A percentile compares a stretch with the other conserved stretches of the same genome.
Evolutionary conservation across 192 early-diverging fungal species (phyloP).

Genomic region (Coemansia sp.): DNA sequence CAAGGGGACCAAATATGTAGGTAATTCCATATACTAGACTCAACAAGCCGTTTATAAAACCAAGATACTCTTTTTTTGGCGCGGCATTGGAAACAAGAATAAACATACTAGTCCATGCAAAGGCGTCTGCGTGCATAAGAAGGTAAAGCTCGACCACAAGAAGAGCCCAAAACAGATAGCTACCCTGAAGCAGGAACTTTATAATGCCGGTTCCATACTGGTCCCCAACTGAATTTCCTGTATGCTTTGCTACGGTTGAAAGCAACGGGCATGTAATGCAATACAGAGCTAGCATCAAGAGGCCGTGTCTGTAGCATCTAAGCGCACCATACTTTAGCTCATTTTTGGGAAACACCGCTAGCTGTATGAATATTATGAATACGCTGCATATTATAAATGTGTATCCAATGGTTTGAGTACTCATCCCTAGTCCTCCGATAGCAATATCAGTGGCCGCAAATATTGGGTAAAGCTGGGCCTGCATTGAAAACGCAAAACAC

Average conservation of each 20-base stretch:
- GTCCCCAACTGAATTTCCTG: neutral
- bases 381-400: constrained; percentile 44
- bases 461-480: constrained; percentile 38
- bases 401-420: constrained; percentile 49
- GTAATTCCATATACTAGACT: neutral
- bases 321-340: constrained; percentile 10
- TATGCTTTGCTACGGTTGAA: neutral
- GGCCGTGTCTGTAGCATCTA: constrained; percentile 32
- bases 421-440: constrained; percentile 57
- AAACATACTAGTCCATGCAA: constrained; percentile 11
- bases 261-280: neutral
- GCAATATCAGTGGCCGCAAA: constrained; percentile 35
- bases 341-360: constrained; percentile 45
- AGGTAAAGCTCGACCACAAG: neutral
- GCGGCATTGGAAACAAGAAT: constrained; percentile 11
- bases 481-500: constrained; percentile 24
- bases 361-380: constrained; percentile 52
- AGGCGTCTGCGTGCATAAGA: neutral
- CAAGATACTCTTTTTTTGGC: constrained; percentile 9
- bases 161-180: neutral
- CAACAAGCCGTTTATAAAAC: constrained; percentile 20
- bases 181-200: neutral
- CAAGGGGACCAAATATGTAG: constrained; percentile 12
- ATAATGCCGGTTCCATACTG: neutral
- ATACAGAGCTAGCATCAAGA: neutral